Base-by-base conservation (phyloP, 2,329 filamentous ascomycete species). In the Nigrograna mackinnonii region DNA sequence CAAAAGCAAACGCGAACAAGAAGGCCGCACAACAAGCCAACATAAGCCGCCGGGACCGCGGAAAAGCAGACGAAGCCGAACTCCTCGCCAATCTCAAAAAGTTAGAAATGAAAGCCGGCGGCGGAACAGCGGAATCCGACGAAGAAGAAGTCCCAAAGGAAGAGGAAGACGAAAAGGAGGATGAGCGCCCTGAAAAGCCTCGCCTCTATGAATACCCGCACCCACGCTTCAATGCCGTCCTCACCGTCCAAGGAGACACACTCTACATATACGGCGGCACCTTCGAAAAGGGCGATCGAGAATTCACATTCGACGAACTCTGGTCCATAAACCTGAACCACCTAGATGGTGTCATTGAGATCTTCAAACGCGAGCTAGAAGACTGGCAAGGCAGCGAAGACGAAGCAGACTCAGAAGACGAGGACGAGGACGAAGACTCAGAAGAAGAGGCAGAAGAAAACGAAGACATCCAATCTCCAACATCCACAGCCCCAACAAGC, bases 211-310 rank as follows among this genome's bases (percentile, higher is more conserved):
- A 96, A 64, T 85, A 95, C 64, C 94, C 94, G 3, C 91, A 96
- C 58, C 80, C 84, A 14, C 80, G 94, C 38, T 99, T 99, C 74
- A 97, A 97, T 56, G 86, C 91, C 1, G 88, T 94, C 54, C 73
- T 97, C 28, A 84, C 92, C 1, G 89, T 97, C 1, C 91, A 97
- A 69, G 89, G 91, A 52, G 94, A 99, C 65, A 84, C 89, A 6
- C 78, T 97, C 1, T 99, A 92, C 70, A 89, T 97, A 40, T 97
- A 95, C 60, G 91, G 94, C 21, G 94, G 94, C 14, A 99, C 92
- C 0, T 96, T 87, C 58, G 94, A 99, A 64, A 94, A 95, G 64
- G 92, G 89, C 14, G 94, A 99, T 59, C 82, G 89, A 17, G 94
- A 99, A 68, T 96, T 88, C 60, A 97, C 91, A 0, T 96, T 97